These are phyloP conservation scores for Tetrapisispora pingtungensis DNA, from an alignment of 805 yeast species.

Conservation along the genomic window DNA sequence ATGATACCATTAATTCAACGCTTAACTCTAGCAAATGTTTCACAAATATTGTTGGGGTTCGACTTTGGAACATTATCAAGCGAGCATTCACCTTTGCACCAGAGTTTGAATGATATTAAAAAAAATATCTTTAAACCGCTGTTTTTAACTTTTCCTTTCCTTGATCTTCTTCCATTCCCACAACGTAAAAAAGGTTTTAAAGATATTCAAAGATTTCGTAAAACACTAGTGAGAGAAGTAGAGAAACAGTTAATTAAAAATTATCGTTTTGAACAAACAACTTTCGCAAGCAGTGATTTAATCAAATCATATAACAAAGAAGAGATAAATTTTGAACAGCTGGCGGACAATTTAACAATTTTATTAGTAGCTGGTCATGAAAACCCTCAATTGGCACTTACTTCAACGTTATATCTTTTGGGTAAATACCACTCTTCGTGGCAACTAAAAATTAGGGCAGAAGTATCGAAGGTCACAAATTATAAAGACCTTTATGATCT, in stretches of 20 bases:
- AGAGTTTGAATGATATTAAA: conserved; percentile 36
- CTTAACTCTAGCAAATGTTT: conserved; percentile 39
- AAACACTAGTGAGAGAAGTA: conserved; percentile 29
- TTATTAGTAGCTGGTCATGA: conserved; percentile 55
- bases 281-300: conserved; percentile 35
- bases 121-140: conserved; percentile 45
- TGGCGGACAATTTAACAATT: conserved; percentile 45
- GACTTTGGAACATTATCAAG: conserved; percentile 34
- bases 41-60: conserved; percentile 41
- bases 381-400: conserved; percentile 45
- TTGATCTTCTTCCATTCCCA: conserved; percentile 42
- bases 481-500: conserved; percentile 40
- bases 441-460: conserved; percentile 41
- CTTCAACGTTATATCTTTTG: conserved; percentile 37
- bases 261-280: conserved; percentile 26
- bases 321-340: conserved; percentile 35
- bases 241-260: conserved; percentile 24
- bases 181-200: conserved; percentile 35
- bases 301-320: conserved; percentile 32
- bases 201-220: conserved; percentile 36
- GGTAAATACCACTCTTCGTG: conserved; percentile 33
- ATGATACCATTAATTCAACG: conserved; percentile 39
- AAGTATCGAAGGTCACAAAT: conserved; percentile 27
- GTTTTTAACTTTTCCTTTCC: conserved; percentile 44
- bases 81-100: conserved; percentile 29